phyloP scores from a whole-genome alignment of 2,329 filamentous ascomycete genomes.

The Trichoderma koningiopsis region DNA sequence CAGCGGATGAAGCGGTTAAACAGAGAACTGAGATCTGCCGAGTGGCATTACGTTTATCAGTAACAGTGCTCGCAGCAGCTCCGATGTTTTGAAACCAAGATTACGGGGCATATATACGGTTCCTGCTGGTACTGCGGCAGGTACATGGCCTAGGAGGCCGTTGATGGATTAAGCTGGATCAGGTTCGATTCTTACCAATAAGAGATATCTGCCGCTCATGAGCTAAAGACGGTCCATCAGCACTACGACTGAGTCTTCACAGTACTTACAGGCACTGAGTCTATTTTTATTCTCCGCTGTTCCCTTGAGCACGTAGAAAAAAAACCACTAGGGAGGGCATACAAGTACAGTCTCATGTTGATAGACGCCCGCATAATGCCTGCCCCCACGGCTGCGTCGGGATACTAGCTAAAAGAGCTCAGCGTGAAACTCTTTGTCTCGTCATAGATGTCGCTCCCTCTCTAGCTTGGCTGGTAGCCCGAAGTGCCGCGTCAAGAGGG shows the following conservation, averaged over 20 bases:
- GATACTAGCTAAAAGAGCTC: neutral
- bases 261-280: neutral
- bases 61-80: neutral
- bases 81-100: conserved; percentile 6
- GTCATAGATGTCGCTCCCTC: neutral
- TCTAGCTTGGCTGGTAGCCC: neutral
- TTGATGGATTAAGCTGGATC: neutral
- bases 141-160: neutral
- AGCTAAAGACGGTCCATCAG: neutral
- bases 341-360: neutral
- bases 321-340: neutral
- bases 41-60: neutral
- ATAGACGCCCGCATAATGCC: neutral
- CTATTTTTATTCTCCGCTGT: neutral
- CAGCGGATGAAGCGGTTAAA: conserved; percentile 7
- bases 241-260: neutral
- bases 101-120: neutral
- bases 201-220: neutral
- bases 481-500: neutral
- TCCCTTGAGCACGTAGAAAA: neutral
- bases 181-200: neutral
- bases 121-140: neutral
- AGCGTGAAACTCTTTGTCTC: conserved; percentile 10
- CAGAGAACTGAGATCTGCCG: conserved; percentile 12
- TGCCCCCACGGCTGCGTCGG: neutral